Base-by-base conservation (phyloP, 148 eudicot species). In the Rhododendron kiyosumense region DNA sequence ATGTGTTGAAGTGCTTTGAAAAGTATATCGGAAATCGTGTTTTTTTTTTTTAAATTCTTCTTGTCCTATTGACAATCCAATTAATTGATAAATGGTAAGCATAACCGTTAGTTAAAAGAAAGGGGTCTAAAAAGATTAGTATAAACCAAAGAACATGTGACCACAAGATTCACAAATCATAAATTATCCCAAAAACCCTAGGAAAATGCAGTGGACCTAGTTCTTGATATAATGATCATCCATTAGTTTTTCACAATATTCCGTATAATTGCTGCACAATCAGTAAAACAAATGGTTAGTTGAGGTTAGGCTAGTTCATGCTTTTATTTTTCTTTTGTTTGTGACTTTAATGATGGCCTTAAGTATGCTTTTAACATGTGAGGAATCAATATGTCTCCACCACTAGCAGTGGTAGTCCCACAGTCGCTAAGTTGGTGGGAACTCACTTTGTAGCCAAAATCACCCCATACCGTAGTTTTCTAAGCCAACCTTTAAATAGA, bases 281-380 rank as follows among this genome's bases (percentile, higher is more conserved):
- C 46, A 34, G 46, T 36, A 38, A 54, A 14, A 6, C 84, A 48
- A 38, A 15, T 76, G n/a, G 36, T 24, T 63, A 76, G 38, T 34
- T 84, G 38, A 46, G 87, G 83, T 85, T 83, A 73, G 52, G 36
- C 59, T 61, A 30, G 18, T 43, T 15, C 34, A 8, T 71, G 84
- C 81, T 75, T 61, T 75, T 76, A 4, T 41, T 61, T 38, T 63
- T 69, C 84, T 83, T 86, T 84, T 69, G 75, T 85, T 90, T 88
- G 87, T 77, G 89, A 83, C 89, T 86, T 51, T 88, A 90, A 92
- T 90, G 84, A 90, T 92, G 89, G 83, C 84, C 85, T 88, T 88
- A 84, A 81, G 88, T 87, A 87, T 89, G 91, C 90, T 92, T 90
- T 92, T 75, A 85, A 85, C 88, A 90, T 83, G 86, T 86, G 81